These are phyloP conservation scores for Tetrahymena malaccensis DNA, from an alignment of 73 alveolate species.

Conservation along the genomic window DNA sequence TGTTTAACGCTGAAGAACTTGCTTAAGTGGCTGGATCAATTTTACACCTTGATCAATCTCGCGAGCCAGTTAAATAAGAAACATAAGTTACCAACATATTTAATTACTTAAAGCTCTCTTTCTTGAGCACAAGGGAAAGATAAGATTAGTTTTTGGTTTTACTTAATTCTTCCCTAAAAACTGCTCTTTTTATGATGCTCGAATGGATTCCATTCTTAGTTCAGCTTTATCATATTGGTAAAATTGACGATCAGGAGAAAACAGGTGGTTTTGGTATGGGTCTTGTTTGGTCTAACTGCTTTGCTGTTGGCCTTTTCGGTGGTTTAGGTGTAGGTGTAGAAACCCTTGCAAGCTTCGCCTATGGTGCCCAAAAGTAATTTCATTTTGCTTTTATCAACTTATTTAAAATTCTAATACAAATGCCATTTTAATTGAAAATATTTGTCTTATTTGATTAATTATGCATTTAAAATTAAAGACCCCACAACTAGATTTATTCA, in stretches of 20 bases:
- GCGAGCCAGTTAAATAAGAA: background rate
- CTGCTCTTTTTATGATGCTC: background rate
- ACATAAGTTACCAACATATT: background rate
- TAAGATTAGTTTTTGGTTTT: background rate
- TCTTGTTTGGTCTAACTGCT: conserved; percentile 1
- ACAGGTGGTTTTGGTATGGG: conserved; percentile 7
- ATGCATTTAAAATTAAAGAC: too few species aligned
- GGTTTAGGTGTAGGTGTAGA: conserved; percentile 12
- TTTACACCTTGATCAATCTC: background rate
- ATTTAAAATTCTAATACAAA: background rate
- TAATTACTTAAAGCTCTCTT: background rate
- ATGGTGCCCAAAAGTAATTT: background rate
- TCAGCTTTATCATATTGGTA: background rate
- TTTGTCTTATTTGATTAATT: too few species aligned
- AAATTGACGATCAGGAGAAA: background rate
- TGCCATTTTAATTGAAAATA: too few species aligned
- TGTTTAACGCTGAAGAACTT: background rate
- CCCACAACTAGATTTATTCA: too few species aligned
- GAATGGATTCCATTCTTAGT: background rate
- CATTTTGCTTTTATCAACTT: background rate
- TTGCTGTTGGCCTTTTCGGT: background rate
- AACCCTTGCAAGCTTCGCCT: conserved; percentile 1
- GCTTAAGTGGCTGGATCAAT: background rate
- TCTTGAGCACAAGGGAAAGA: background rate
- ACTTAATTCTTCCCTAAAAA: background rate